Conservation (phyloP, 495 filamentous ascomycete species). For the Trichocladium antarcticum region DNA sequence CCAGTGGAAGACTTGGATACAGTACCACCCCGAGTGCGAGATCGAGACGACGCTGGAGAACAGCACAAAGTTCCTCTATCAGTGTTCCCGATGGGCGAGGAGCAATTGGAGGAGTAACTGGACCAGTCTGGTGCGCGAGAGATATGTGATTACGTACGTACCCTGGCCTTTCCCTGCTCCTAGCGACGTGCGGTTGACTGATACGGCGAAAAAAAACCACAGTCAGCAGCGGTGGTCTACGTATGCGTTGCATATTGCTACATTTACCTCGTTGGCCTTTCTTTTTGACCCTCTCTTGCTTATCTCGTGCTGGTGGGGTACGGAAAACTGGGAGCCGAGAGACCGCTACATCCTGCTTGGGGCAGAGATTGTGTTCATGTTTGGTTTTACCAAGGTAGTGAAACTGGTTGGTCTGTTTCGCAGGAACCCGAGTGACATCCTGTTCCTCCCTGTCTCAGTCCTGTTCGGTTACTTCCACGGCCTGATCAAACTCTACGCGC, state of each 20-base stretch:
- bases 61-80: slow-evolving; percentile 60
- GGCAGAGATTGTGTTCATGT: slow-evolving; percentile 39
- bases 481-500: slow-evolving; percentile 64
- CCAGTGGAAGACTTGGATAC: slow-evolving; percentile 65
- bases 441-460: slow-evolving; percentile 60
- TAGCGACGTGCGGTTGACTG: no score
- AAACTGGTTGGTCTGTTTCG: slow-evolving; percentile 66
- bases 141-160: slow-evolving; percentile 56
- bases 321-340: slow-evolving; percentile 33
- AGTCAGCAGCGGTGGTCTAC: slow-evolving; percentile 65
- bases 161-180: slow-evolving; percentile 3
- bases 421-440: slow-evolving; percentile 55
- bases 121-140: slow-evolving; percentile 60
- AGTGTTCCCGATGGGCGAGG: slow-evolving; percentile 71
- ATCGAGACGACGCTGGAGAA: slow-evolving; percentile 68
- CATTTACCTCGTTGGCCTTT: slow-evolving; percentile 59
- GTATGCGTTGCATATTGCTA: slow-evolving; percentile 65
- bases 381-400: slow-evolving; percentile 60
- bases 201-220: neutral
- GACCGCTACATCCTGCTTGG: slow-evolving; percentile 37
- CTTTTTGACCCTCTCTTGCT: slow-evolving; percentile 53
- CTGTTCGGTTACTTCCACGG: slow-evolving; percentile 71
- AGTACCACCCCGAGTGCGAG: slow-evolving; percentile 62
- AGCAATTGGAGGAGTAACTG: slow-evolving; percentile 77
- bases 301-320: slow-evolving; percentile 42